Evolutionary conservation across 352 stramenopile genomes (phyloP), one percentile per base, ranked within the genome.

Genomic region (Globisporangium irregulare): DNA sequence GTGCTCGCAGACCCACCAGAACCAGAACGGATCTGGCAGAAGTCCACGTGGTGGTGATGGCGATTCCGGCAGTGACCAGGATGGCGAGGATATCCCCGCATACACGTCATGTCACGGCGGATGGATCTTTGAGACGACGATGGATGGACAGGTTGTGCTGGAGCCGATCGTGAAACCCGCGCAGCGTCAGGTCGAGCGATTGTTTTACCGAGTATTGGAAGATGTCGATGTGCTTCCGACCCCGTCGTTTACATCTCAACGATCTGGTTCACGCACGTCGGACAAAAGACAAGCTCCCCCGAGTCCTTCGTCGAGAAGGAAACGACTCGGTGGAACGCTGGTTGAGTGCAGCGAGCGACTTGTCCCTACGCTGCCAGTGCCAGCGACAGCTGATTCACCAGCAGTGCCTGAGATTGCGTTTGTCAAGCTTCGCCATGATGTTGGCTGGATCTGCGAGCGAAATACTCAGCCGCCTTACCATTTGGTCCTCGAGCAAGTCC

Each of bases 51-150:
- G 59, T 20, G 24, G 27, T 10, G 50, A 43, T 22, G 63, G 60
- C 22, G 36, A 36, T 32, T 32, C 8, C 41, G 22, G 29, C 12
- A 46, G 14, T 18, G 53, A 34, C 20, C 34, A 34, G 15, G 58
- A 66, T 48, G 59, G 65, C 27, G 54, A 71, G 14, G 56, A 55
- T 9, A 64, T 58, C 24, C 48, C 54, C 8, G 71, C 71, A 4
- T 64, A 72, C 24, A 68, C 72, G 8, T 86, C 78, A 8, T 91
- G 84, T 41, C 84, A 86, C 41, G 84, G 84, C 3, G 87, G 87
- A 14, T 94, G 87, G 87, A 90, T 94, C 69, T 94, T 94, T 71
- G 87, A 94, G 69, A 87, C 79, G 6, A 94, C 87, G 4, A 94
- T 94, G 87, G 87, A 94, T 34, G 84, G 87, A 14, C 87, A 94